These are phyloP conservation scores for Hymenoscyphus albidus DNA, from an alignment of 2,329 filamentous ascomycete genomes.

Conservation along the genomic window DNA sequence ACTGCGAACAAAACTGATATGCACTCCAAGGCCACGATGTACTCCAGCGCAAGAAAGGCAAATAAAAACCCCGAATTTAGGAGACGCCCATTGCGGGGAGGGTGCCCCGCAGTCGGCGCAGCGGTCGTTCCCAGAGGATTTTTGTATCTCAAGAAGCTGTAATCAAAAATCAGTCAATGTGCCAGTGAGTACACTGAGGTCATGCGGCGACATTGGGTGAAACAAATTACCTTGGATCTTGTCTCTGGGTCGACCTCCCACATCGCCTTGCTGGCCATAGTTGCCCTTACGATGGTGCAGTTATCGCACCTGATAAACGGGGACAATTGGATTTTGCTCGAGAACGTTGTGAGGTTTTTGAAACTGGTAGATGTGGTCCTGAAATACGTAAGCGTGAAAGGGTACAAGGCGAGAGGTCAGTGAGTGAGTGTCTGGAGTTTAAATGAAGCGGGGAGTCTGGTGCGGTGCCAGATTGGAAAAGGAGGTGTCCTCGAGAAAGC, in stretches of 20 bases:
- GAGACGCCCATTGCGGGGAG: constrained; percentile 95
- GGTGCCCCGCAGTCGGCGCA: constrained; percentile 96
- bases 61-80: constrained; percentile 98
- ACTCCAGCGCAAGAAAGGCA: constrained; percentile 94
- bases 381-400: background rate
- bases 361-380: background rate
- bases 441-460: constrained; percentile 3
- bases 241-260: constrained; percentile 99
- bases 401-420: background rate
- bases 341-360: background rate
- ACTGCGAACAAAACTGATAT: constrained; percentile 96
- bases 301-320: background rate
- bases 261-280: constrained; percentile 70
- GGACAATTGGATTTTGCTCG: background rate
- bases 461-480: constrained; percentile 8
- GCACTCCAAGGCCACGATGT: constrained; percentile 90
- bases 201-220: constrained; percentile 1
- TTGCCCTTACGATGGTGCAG: constrained; percentile 6
- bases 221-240: constrained; percentile 73
- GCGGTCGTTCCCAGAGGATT: constrained; percentile 79
- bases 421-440: constrained; percentile 5
- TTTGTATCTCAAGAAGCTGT: constrained; percentile 86
- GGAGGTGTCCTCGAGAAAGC: constrained; percentile 4
- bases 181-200: background rate
- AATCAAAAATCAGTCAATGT: constrained; percentile 11